phyloP scores from a whole-genome alignment of 495 filamentous ascomycete species.

The Acidiella bohemica region DNA sequence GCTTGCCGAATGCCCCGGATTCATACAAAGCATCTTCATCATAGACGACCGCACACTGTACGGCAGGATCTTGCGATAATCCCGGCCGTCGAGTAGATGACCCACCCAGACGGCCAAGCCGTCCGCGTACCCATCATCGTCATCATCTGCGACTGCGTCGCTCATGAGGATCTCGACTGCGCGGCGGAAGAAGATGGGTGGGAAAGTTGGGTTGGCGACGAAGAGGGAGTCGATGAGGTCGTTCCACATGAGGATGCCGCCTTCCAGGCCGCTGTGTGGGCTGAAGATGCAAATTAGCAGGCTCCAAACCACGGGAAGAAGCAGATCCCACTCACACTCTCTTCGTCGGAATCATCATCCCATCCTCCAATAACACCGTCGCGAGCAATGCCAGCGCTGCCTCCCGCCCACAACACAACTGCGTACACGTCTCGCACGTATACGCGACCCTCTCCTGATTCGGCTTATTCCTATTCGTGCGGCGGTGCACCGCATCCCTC shows the following conservation, averaged over 20 bases:
- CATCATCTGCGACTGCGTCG: no score
- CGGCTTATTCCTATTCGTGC: no score
- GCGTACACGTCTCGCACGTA: no score
- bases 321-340: constrained; percentile 10
- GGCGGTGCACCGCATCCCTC: constrained; percentile 19
- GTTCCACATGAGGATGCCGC: constrained; percentile 23
- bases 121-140: no score
- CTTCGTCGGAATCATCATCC: constrained; percentile 18
- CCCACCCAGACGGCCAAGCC: no score
- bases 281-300: constrained; percentile 4
- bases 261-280: constrained; percentile 18
- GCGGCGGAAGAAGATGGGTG: no score
- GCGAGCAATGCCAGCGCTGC: constrained; percentile 5
- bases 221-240: no score
- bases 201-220: no score
- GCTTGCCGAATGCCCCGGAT: constrained; percentile 14
- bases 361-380: constrained; percentile 16
- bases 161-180: no score
- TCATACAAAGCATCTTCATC: constrained; percentile 16
- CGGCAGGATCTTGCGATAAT: background rate
- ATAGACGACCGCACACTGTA: background rate
- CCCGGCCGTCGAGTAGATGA: no score
- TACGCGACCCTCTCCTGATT: no score
- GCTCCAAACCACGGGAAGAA: background rate
- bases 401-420: constrained; percentile 8